phyloP scores from a whole-genome alignment of 768 basidiomycete species.

The Rhodotorula sphaerocarpa region DNA sequence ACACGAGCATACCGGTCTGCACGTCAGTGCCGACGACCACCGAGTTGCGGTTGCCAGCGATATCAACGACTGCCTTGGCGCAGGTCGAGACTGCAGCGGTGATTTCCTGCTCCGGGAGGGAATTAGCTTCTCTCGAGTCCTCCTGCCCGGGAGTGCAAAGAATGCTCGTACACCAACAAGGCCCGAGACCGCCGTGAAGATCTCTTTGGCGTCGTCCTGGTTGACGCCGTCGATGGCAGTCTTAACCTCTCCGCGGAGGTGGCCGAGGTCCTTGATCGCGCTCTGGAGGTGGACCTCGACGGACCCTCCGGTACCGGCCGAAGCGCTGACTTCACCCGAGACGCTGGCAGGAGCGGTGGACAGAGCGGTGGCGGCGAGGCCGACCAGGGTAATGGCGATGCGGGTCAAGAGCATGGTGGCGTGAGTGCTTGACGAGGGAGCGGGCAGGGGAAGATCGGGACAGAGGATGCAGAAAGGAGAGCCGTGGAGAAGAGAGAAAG shows the following conservation, averaged over 20 bases:
- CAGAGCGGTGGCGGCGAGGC: conserved; percentile 4
- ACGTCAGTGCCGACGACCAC: not conserved
- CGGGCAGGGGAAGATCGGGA: too few species aligned
- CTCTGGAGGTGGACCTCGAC: not conserved
- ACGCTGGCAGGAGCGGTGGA: not conserved
- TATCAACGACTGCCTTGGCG: not conserved
- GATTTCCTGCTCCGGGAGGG: not conserved
- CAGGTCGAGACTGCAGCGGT: not conserved
- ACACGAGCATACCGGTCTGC: conserved; percentile 6
- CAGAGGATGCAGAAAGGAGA: too few species aligned
- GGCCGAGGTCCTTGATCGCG: not conserved
- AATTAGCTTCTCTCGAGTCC: too few species aligned
- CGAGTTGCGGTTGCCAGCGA: conserved; percentile 1
- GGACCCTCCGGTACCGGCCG: not conserved
- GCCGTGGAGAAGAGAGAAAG: too few species aligned
- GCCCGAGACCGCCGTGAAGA: not conserved
- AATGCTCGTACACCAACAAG: conserved; percentile 3
- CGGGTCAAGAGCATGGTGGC: conserved; percentile 23
- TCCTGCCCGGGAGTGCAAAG: too few species aligned
- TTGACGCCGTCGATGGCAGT: not conserved
- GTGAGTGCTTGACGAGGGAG: too few species aligned
- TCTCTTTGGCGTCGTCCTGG: not conserved
- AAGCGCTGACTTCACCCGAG: conserved; percentile 1
- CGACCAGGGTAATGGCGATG: conserved; percentile 8
- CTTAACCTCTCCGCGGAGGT: conserved; percentile 2